Conservation (phyloP, 345 rosid species). For the Conringia planisiliqua region DNA sequence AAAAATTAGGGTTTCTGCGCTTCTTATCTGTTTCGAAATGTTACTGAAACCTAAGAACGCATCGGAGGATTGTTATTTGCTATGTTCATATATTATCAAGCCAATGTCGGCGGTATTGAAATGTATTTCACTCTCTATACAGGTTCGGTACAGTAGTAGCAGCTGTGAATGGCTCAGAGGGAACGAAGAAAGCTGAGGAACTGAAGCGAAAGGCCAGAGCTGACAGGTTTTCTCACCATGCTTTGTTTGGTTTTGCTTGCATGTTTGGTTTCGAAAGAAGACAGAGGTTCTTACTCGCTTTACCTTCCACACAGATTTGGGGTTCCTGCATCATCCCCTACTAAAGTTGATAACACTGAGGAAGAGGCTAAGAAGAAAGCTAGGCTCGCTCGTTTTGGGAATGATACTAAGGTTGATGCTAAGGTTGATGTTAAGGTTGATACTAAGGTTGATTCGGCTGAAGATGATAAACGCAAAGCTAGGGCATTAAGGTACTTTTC, state of each 20-base stretch:
- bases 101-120: not conserved
- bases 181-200: conserved; percentile 61
- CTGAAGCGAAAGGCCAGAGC: conserved; percentile 91
- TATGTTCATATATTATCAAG: not conserved
- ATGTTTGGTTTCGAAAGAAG: not conserved
- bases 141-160: conserved; percentile 72
- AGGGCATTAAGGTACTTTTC: conserved; percentile 65
- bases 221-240: conserved; percentile 57
- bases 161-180: conserved; percentile 37
- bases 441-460: conserved; percentile 47
- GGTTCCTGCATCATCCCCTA: conserved; percentile 42
- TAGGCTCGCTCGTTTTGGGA: conserved; percentile 70
- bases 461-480: conserved; percentile 80
- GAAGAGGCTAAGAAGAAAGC: conserved; percentile 86
- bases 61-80: not conserved
- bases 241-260: not conserved
- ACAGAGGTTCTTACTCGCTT: not conserved
- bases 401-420: conserved; percentile 41
- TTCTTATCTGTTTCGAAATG: not conserved
- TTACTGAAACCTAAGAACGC: not conserved
- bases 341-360: conserved; percentile 34
- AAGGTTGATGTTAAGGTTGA: conserved; percentile 24
- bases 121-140: not conserved
- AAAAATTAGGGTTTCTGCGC: conserved; percentile 21
- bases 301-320: conserved; percentile 56